Evolutionary conservation across 768 basidiomycete genomes (phyloP).

Genomic region (Macrolepiota dolichaula): DNA sequence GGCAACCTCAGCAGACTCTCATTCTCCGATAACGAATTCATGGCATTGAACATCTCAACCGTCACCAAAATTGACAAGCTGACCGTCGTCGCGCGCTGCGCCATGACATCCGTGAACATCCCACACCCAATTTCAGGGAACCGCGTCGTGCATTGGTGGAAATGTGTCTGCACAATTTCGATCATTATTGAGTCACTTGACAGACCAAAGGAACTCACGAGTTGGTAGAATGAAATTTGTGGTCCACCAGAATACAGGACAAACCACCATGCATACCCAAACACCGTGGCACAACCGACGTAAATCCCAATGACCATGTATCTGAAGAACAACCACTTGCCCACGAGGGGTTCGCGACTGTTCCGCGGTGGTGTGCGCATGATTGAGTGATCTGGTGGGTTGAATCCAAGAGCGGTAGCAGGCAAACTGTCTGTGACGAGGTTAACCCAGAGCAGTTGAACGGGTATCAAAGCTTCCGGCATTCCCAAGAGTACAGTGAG

Average conservation of each 20-base stretch:
- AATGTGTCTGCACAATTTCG: slow-evolving; percentile 69
- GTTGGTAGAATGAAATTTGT: slow-evolving; percentile 88
- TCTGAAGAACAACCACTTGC: slow-evolving; percentile 92
- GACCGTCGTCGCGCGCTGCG: slow-evolving; percentile 90
- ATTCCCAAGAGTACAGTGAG: slow-evolving; percentile 95
- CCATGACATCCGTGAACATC: slow-evolving; percentile 90
- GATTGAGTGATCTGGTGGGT: slow-evolving; percentile 94
- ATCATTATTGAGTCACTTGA: neutral
- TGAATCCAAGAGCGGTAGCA: slow-evolving; percentile 96
- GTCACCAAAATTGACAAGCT: slow-evolving; percentile 95
- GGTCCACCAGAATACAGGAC: slow-evolving; percentile 87
- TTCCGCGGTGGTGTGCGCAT: slow-evolving; percentile 94
- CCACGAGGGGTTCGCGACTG: slow-evolving; percentile 87
- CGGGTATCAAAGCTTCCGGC: slow-evolving; percentile 98
- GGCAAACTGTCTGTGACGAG: slow-evolving; percentile 95
- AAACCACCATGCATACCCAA: slow-evolving; percentile 99
- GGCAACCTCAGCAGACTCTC: slow-evolving; percentile 88
- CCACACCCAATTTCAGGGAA: slow-evolving; percentile 93
- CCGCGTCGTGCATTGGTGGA: slow-evolving; percentile 81
- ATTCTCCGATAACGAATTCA: slow-evolving; percentile 98
- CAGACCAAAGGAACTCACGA: slow-evolving; percentile 52
- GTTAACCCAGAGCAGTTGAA: slow-evolving; percentile 98
- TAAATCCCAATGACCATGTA: slow-evolving; percentile 93
- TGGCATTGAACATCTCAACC: slow-evolving; percentile 96
- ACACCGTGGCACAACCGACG: slow-evolving; percentile 93